Percentiles rank a stretch among this genome's conserved stretches.
Evolutionary conservation across 371 early-diverging fungal species (phyloP).

Genomic region (Synchytrium microbalum): DNA sequence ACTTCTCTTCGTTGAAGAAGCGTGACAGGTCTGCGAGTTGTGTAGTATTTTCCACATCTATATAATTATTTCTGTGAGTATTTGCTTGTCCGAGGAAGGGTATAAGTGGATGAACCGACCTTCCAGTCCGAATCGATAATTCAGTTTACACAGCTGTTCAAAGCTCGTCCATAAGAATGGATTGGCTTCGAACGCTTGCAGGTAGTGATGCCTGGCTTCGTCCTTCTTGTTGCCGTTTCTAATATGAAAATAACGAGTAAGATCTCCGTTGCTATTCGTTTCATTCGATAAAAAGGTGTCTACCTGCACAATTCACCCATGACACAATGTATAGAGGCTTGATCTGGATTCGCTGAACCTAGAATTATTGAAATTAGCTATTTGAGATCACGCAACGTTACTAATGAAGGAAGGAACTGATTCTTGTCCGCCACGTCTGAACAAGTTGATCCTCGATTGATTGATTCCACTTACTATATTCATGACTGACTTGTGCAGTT

Average conservation of each 20-base stretch:
- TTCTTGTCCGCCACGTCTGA: too few relatives aligned
- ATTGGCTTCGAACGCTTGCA: conserved; percentile 36
- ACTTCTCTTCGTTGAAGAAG: neutral
- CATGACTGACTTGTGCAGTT: neutral
- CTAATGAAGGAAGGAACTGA: too few relatives aligned
- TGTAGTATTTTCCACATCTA: neutral
- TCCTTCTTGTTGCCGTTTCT: conserved; percentile 10
- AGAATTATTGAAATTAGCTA: neutral
- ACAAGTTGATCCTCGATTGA: too few relatives aligned
- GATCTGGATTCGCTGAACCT: conserved; percentile 23
- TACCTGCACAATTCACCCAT: conserved; percentile 34
- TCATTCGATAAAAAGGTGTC: neutral
- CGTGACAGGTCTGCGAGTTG: neutral
- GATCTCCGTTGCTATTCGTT: neutral
- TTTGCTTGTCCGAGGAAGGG: neutral
- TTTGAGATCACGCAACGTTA: too few relatives aligned
- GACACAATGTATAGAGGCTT: conserved; percentile 33
- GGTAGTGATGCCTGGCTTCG: conserved; percentile 35
- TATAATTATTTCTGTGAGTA: neutral
- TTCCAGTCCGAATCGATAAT: neutral
- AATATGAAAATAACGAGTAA: conserved; percentile 9
- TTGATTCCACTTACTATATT: too few relatives aligned
- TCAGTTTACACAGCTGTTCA: conserved; percentile 44
- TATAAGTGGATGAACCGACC: neutral
- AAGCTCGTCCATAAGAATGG: conserved; percentile 57